Evolutionary conservation across 164 flowering plant species (phyloP).

Genomic region (Dillenia suffruticosa): DNA sequence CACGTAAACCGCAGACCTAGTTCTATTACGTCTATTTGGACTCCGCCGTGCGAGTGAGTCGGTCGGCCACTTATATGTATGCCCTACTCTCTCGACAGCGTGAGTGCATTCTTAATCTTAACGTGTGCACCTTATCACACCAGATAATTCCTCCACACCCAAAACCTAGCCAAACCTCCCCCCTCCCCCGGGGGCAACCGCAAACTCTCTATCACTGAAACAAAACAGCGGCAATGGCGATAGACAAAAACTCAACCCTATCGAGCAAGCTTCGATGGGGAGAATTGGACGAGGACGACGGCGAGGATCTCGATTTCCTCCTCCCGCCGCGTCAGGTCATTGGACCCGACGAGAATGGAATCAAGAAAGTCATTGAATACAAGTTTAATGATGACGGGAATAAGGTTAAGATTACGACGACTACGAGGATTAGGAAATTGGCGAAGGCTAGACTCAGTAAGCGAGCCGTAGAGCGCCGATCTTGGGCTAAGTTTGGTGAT

Average conservation of each 20-base stretch:
- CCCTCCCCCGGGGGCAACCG: no score
- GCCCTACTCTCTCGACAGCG: no score
- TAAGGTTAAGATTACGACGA: conserved; percentile 85
- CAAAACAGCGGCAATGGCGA: conserved; percentile 3
- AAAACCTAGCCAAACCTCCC: no score
- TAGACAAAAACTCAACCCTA: conserved; percentile 6
- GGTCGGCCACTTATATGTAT: no score
- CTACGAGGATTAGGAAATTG: conserved; percentile 59
- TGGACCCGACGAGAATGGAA: conserved; percentile 84
- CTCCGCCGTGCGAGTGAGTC: no score
- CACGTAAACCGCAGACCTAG: no score
- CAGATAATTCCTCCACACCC: no score
- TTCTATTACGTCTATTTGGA: no score
- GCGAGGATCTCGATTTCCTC: conserved; percentile 66
- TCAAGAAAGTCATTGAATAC: conserved; percentile 73
- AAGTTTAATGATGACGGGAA: conserved; percentile 72
- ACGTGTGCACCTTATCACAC: no score
- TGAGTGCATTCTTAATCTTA: no score
- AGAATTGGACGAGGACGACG: conserved; percentile 66
- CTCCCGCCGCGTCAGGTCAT: conserved; percentile 67
- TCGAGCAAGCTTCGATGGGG: conserved; percentile 28
- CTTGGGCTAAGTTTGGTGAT: conserved; percentile 85
- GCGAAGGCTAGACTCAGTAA: conserved; percentile 77
- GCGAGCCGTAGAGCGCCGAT: conserved; percentile 71
- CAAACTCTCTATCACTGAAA: no score